phyloP scores from a whole-genome alignment of 2,329 filamentous ascomycete genomes.

The Colletotrichum phormii region DNA sequence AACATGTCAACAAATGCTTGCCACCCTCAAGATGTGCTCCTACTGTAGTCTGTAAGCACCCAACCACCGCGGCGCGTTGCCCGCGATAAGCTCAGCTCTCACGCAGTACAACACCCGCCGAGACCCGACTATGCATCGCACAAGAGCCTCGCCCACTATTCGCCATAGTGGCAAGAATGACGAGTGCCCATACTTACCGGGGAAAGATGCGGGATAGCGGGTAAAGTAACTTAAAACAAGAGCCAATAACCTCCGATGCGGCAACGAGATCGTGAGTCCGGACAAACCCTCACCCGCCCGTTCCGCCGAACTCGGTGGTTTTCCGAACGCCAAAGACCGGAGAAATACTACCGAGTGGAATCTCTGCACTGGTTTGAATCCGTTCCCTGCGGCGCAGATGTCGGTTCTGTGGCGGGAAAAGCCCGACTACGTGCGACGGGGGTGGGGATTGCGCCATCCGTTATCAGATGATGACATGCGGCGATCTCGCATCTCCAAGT shows the following conservation, averaged over 20 bases:
- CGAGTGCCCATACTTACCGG: conserved; percentile 15
- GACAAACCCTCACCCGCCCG: not conserved
- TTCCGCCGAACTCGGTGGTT: conserved; percentile 18
- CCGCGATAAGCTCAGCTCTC: conserved; percentile 8
- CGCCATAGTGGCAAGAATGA: conserved; percentile 34
- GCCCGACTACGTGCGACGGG: not conserved
- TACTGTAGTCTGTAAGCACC: no score
- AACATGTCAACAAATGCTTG: not conserved
- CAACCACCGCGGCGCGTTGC: not conserved
- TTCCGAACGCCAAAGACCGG: not conserved
- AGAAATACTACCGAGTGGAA: not conserved
- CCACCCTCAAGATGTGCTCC: not conserved
- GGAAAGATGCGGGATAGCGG: conserved; percentile 21
- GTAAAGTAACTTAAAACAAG: not conserved
- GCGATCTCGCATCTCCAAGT: conserved; percentile 26
- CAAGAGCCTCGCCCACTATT: conserved; percentile 21
- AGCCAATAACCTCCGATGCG: conserved; percentile 20
- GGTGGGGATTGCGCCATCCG: conserved; percentile 36
- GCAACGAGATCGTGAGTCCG: conserved; percentile 9
- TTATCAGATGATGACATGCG: conserved; percentile 37
- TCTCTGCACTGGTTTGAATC: not conserved
- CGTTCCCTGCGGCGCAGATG: not conserved
- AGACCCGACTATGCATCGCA: conserved; percentile 9
- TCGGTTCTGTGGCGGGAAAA: not conserved
- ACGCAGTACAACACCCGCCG: conserved; percentile 2